Percentiles rank a stretch among this genome's conserved stretches.
Evolutionary conservation across 768 basidiomycete species (phyloP).

Genomic region (Mycena epipterygia): DNA sequence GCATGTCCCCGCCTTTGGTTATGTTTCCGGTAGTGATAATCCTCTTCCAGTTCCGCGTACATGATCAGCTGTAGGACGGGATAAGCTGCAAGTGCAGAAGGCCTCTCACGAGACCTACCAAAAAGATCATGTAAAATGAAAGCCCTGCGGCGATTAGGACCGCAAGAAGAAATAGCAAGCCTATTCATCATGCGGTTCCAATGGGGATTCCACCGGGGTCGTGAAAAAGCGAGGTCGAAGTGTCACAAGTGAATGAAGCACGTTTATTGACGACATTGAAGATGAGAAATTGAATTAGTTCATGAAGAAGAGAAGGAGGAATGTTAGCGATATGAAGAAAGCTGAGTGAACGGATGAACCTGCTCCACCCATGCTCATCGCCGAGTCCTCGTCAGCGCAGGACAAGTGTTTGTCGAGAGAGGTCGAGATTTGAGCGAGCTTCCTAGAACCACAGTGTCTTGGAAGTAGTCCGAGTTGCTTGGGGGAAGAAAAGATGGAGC

Average conservation of each 20-base stretch:
- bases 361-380: constrained; percentile 55
- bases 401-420: constrained; percentile 21
- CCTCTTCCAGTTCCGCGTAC: constrained; percentile 99
- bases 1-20: no score
- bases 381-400: constrained; percentile 14
- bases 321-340: constrained; percentile 5
- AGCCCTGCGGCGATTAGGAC: constrained; percentile 96
- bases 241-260: neutral
- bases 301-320: neutral
- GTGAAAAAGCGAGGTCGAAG: neutral
- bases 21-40: constrained; percentile 99
- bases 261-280: neutral
- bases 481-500: no score
- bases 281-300: neutral
- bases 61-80: constrained; percentile 87
- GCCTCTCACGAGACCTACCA: constrained; percentile 70
- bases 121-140: constrained; percentile 99
- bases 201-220: neutral
- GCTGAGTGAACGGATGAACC: constrained; percentile 36
- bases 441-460: neutral
- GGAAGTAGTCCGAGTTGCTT: neutral
- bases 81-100: neutral
- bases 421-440: no score
- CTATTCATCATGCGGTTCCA: neutral
- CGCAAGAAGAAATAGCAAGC: constrained; percentile 90